A percentile compares a stretch with the other conserved stretches of the same genome.
Evolutionary conservation across 2,329 filamentous ascomycete genomes (phyloP).

Genomic region (Ceratocystis lukuohia): DNA sequence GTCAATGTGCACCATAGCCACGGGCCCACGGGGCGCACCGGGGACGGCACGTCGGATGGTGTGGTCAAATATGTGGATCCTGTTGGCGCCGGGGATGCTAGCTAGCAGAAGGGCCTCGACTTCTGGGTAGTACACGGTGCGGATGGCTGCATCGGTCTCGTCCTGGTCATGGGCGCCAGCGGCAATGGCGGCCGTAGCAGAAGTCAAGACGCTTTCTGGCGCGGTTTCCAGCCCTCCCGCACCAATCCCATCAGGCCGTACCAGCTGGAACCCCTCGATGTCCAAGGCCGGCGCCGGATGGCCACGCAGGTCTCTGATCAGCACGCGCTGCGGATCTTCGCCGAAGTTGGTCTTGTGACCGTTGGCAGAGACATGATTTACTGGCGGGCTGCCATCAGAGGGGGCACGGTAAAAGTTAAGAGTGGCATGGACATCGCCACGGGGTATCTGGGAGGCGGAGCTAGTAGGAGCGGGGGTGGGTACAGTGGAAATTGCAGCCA

Average conservation of each 20-base stretch:
- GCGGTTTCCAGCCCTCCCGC: conserved; percentile 32
- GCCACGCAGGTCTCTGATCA: conserved; percentile 61
- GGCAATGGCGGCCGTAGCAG: conserved; percentile 28
- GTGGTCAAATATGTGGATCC: conserved; percentile 72
- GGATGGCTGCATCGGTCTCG: conserved; percentile 52
- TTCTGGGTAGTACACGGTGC: conserved; percentile 68
- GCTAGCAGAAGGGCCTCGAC: conserved; percentile 58
- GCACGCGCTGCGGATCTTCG: conserved; percentile 36
- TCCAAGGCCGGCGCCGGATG: conserved; percentile 51
- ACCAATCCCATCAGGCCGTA: conserved; percentile 34
- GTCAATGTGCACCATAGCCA: conserved; percentile 66
- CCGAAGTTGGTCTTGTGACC: conserved; percentile 53
- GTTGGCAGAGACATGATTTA: conserved; percentile 42
- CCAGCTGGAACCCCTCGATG: conserved; percentile 55
- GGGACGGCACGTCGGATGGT: conserved; percentile 60
- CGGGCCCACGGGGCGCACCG: conserved; percentile 50
- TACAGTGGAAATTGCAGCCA: background rate
- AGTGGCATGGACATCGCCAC: conserved; percentile 48
- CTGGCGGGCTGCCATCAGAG: conserved; percentile 44
- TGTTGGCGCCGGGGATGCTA: conserved; percentile 50
- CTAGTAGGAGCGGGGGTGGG: conserved; percentile 16
- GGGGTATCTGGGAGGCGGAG: conserved; percentile 29
- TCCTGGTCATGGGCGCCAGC: background rate
- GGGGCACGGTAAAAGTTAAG: conserved; percentile 55
- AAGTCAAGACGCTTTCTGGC: conserved; percentile 38